Evolutionary conservation across 306 rosid species (phyloP).

Genomic region (Cucurbita pepo): DNA sequence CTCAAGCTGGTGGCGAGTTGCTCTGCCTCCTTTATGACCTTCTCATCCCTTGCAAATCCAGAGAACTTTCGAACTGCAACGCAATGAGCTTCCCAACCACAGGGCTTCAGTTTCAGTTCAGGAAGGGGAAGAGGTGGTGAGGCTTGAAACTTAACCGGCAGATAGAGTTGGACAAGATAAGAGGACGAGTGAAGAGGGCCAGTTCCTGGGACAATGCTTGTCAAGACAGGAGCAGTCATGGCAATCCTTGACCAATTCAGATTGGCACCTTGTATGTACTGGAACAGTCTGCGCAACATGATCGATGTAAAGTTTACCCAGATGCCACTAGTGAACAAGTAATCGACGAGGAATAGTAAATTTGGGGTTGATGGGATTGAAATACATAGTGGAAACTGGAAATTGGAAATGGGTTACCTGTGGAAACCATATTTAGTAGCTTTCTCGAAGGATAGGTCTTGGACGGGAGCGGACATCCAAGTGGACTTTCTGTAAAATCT

Average conservation of each 20-base stretch:
- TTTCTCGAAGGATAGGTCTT: slow-evolving; percentile 31
- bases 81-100: slow-evolving; percentile 26
- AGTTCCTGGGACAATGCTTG: slow-evolving; percentile 44
- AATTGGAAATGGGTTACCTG: slow-evolving; percentile 16
- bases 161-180: slow-evolving; percentile 35
- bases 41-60: slow-evolving; percentile 50
- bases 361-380: neutral
- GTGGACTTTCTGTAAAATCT: slow-evolving; percentile 34
- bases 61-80: slow-evolving; percentile 58
- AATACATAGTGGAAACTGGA: neutral
- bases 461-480: slow-evolving; percentile 52
- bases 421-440: slow-evolving; percentile 63
- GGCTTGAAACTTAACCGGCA: slow-evolving; percentile 53
- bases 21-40: slow-evolving; percentile 51
- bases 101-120: slow-evolving; percentile 34
- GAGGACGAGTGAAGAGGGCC: slow-evolving; percentile 63
- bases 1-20: slow-evolving; percentile 50
- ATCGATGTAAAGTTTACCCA: neutral
- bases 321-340: neutral
- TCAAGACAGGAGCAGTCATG: slow-evolving; percentile 52
- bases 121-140: slow-evolving; percentile 63
- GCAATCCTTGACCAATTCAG: slow-evolving; percentile 63
- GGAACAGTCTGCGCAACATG: slow-evolving; percentile 42
- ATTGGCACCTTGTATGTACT: slow-evolving; percentile 72
- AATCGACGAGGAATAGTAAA: neutral